Evolutionary conservation across 352 stramenopile genomes (phyloP), one percentile per base, ranked within the genome.

Genomic region (Phytophthora pinifolia): DNA sequence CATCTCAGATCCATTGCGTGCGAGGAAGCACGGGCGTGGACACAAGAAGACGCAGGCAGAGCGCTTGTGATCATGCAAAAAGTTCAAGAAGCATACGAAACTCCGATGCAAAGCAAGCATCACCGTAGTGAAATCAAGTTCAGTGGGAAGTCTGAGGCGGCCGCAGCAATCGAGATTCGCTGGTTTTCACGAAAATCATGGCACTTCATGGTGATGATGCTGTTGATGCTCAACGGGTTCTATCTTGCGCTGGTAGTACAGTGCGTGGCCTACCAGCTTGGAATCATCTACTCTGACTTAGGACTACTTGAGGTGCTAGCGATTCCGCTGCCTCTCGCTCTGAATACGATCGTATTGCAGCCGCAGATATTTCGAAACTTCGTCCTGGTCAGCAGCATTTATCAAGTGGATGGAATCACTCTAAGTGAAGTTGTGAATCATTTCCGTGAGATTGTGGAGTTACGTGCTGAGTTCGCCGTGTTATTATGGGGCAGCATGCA

Each of bases 151-250:
- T 22, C 25, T 18, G 52, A 44, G 10, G 4, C 12, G 22, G 32
- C 48, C 7, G 43, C 49, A 17, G 22, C n/a, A 9, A 59, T 60
- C 27, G 42, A 57, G 2, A 60, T 75, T 34, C 70, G 60, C 18
- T 83, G 64, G 54, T 88, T 86, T 57, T 86, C 74, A 10, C 67
- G 72, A 18, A 84, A 84, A 46, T 65, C 58, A 10, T 84, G 74
- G 74, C 76, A 89, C 30, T 83, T 86, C 55, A 20, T 64, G 0
- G 65, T 89, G 43, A 78, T 85, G 55, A 41, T 72, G 14, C 39
- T 84, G 10, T 48, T 89, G 14, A 86, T 89, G 70, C 58, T 89
- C 29, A 89, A 89, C 38, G 79, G 67, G 0, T 74, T 89, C 45
- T 86, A 82, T 58, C 29, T 71, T 14, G 76, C 76, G 14, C 54